Conservation (phyloP, 2,329 filamentous ascomycete species). For the Aspergillus quadricinctus region DNA sequence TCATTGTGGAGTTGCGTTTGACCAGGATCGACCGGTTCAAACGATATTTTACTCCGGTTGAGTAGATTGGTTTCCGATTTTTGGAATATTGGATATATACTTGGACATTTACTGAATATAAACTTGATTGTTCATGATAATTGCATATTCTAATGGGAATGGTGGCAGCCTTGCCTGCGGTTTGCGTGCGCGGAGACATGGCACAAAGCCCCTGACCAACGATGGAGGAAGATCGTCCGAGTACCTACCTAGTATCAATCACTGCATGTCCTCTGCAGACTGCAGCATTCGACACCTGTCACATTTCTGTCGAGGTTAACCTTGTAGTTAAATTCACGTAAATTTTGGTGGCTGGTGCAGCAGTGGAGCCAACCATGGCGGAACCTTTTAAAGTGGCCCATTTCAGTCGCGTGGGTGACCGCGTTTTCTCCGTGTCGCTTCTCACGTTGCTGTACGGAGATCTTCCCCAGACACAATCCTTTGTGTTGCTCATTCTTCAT, state of each 20-base stretch:
- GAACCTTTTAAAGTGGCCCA: not conserved
- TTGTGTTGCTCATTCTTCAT: not conserved
- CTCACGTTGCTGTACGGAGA: not conserved
- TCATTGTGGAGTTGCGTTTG: slow-evolving; percentile 64
- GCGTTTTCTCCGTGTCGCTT: not conserved
- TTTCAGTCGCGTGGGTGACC: not conserved
- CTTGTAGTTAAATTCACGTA: not conserved
- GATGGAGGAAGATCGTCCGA: not conserved
- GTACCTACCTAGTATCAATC: not conserved
- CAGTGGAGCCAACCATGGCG: not conserved
- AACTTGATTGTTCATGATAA: not conserved
- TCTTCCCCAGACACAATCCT: not conserved
- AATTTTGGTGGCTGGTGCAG: not conserved
- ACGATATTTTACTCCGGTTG: slow-evolving; percentile 37
- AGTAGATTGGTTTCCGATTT: slow-evolving; percentile 14
- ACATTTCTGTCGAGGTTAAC: not conserved
- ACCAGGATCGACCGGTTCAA: slow-evolving; percentile 39
- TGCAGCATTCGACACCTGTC: not conserved
- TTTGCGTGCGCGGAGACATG: not conserved
- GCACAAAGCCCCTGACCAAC: not conserved
- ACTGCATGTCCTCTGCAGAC: not conserved
- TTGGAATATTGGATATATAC: not conserved
- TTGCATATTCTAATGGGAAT: not conserved
- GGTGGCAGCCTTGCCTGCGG: not conserved
- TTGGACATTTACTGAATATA: not conserved